Evolutionary conservation across 805 yeast genomes (phyloP).

Genomic region (Monosporozyma aquatica): DNA sequence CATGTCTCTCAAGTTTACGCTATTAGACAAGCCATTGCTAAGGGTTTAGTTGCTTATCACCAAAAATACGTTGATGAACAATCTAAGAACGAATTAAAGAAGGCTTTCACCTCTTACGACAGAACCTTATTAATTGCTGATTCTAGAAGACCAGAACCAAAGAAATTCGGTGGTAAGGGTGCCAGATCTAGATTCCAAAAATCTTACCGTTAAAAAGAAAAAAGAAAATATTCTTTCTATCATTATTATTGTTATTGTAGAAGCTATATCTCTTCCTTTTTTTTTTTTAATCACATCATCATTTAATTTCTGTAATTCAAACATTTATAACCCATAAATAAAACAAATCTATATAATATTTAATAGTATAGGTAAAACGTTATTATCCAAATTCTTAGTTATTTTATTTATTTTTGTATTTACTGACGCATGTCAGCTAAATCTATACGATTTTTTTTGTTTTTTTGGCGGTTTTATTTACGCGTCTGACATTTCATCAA

Average conservation of each 20-base stretch:
- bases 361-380: slow-evolving; percentile 28
- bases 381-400: slow-evolving; percentile 2
- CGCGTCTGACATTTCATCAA: not conserved
- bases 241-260: not conserved
- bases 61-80: slow-evolving; percentile 99
- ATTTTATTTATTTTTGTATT: not conserved
- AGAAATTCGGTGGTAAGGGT: slow-evolving; percentile 99
- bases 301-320: slow-evolving; percentile 5
- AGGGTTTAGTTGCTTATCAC: slow-evolving; percentile 99
- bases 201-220: slow-evolving; percentile 87
- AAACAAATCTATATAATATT: slow-evolving; percentile 21
- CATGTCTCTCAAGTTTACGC: slow-evolving; percentile 99
- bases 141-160: slow-evolving; percentile 99
- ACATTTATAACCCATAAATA: slow-evolving; percentile 13
- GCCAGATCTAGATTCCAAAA: slow-evolving; percentile 99
- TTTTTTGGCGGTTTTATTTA: not conserved
- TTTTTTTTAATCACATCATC: slow-evolving; percentile 3
- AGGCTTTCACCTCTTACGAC: slow-evolving; percentile 95
- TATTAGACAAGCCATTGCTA: slow-evolving; percentile 99
- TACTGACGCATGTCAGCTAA: not conserved
- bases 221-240: slow-evolving; percentile 62
- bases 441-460: not conserved
- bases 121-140: slow-evolving; percentile 99
- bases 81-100: slow-evolving; percentile 98
- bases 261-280: no score